Evolutionary conservation across 2,329 filamentous ascomycete genomes (phyloP), one percentile per base, ranked within the genome.

Genomic region (Leptoxyphium fumago): DNA sequence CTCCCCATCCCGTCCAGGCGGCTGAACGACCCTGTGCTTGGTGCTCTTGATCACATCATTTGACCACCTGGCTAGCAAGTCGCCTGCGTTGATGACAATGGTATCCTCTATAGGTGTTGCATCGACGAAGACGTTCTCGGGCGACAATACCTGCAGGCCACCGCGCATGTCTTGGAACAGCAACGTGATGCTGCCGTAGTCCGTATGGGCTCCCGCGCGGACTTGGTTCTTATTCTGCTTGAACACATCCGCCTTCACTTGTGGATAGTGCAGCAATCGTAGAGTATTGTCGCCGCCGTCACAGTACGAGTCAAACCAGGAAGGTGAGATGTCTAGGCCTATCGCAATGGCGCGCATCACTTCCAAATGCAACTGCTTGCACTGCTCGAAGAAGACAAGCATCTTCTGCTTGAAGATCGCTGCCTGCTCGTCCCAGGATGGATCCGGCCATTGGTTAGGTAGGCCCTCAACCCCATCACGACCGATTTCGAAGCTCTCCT

Each of bases 41-140:
- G 88, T 95, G 58, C 83, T 89, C 66, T 83, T 87, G 65, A 95
- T 94, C 4, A 76, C 82, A 56, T 93, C 85, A 57, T 95, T 95
- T 50, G 82, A 85, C 88, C 87, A 94, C 43, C 87, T 72, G 1
- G 84, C 81, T 41, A 95, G 68, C 52, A 95, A 61, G 59, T 95
- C 88, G 1, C 87, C 88, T 0, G 87, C 87, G 56, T 95, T 95
- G 50, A 94, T 75, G 10, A 95, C 84, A 36, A 91, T 81, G 0
- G 85, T 87, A 44, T 78, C 80, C 30, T 78, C 70, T 47, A 94
- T 89, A 0, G 88, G 87, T 6, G 76, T 85, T 1, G 84, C 88
- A 56, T 94, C 77, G 34, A 94, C 78, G 55, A 88, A 94, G 34
- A 55, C 55, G 2, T 84, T 84, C 36, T 75, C 80, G 0, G 86